These are phyloP conservation scores for Kluyveromyces dobzhanskii DNA, from an alignment of 805 yeast species.

Conservation along the genomic window DNA sequence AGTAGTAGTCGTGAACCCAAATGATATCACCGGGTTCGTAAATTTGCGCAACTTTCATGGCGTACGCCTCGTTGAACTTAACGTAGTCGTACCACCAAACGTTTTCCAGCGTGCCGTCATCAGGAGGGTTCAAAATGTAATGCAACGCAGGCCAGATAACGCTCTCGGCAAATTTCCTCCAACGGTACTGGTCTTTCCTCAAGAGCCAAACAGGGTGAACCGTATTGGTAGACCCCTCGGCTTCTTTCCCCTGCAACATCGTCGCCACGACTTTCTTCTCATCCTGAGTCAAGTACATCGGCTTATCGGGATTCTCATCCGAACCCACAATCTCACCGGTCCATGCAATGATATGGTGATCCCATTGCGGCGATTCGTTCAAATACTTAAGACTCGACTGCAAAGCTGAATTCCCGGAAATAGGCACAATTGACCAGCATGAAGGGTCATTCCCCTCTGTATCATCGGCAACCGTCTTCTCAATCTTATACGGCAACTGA, in stretches of 20 bases:
- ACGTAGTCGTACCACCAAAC: conserved; percentile 88
- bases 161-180: conserved; percentile 88
- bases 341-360: conserved; percentile 87
- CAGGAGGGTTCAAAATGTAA: conserved; percentile 72
- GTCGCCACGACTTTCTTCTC: conserved; percentile 38
- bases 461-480: conserved; percentile 23
- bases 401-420: conserved; percentile 79
- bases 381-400: conserved; percentile 66
- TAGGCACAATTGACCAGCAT: conserved; percentile 50
- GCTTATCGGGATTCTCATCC: conserved; percentile 37
- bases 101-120: conserved; percentile 54
- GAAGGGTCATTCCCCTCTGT: background rate
- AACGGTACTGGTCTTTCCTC: conserved; percentile 66
- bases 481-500: conserved; percentile 29
- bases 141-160: conserved; percentile 93
- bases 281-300: conserved; percentile 46
- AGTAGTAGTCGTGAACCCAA: conserved; percentile 88
- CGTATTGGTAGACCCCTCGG: conserved; percentile 38
- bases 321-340: conserved; percentile 65
- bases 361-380: conserved; percentile 64
- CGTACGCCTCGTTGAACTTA: conserved; percentile 82
- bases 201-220: conserved; percentile 87
- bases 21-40: conserved; percentile 85
- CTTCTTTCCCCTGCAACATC: conserved; percentile 32
- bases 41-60: conserved; percentile 60